Evolutionary conservation across 768 basidiomycete genomes (phyloP).

Genomic region (Scleroderma bovista): DNA sequence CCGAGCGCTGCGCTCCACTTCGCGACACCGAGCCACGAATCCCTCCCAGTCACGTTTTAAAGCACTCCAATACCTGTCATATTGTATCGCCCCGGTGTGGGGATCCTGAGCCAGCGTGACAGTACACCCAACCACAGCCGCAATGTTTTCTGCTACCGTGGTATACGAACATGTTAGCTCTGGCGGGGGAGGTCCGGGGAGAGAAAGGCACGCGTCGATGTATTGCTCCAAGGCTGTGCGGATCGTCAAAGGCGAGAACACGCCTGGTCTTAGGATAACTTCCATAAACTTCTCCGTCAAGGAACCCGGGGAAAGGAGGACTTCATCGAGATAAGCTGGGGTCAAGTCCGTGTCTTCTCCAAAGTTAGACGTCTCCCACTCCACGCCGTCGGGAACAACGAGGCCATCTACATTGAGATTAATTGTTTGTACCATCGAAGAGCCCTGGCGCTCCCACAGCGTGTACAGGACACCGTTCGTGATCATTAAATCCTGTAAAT

Average conservation of each 20-base stretch:
- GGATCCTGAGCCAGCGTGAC: constrained; percentile 68
- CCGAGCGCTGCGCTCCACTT: constrained; percentile 81
- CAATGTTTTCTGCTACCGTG: constrained; percentile 69
- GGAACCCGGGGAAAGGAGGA: constrained; percentile 64
- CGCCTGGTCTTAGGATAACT: constrained; percentile 79
- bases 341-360: constrained; percentile 73
- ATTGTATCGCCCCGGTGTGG: constrained; percentile 72
- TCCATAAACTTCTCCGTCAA: constrained; percentile 75
- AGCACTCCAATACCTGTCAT: constrained; percentile 77
- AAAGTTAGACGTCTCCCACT: constrained; percentile 56
- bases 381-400: constrained; percentile 22
- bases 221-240: constrained; percentile 82
- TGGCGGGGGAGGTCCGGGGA: constrained; percentile 51
- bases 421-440: constrained; percentile 59
- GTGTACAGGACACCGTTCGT: constrained; percentile 50
- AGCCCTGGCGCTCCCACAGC: constrained; percentile 79
- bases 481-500: constrained; percentile 76
- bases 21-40: constrained; percentile 84
- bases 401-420: constrained; percentile 37
- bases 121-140: constrained; percentile 81
- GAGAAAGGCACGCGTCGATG: constrained; percentile 60
- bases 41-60: constrained; percentile 95
- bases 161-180: constrained; percentile 59
- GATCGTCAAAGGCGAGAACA: constrained; percentile 81
- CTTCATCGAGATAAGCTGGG: constrained; percentile 84